A percentile compares a stretch with the other conserved stretches of the same genome.
Evolutionary conservation across 108 stramenopile species (phyloP).

Genomic region (Mayamaea pseudoterrestris): DNA sequence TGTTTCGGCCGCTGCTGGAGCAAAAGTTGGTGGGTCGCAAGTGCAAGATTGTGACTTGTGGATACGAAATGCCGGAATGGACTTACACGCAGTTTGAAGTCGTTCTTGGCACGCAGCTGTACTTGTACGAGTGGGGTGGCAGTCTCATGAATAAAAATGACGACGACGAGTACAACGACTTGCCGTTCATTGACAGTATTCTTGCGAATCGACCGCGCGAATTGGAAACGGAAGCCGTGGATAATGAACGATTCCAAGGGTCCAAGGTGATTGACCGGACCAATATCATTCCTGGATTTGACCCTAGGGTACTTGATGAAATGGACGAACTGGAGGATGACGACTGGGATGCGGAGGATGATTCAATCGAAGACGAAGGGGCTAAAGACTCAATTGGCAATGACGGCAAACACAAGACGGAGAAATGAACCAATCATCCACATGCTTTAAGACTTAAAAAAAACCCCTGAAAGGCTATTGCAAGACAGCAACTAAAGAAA

Average conservation of each 20-base stretch:
- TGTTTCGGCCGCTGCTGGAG: conserved; percentile 53
- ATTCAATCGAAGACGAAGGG: not conserved
- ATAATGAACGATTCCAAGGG: conserved; percentile 6
- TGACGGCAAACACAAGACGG: not conserved
- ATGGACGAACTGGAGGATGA: conserved; percentile 14
- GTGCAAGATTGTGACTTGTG: conserved; percentile 51
- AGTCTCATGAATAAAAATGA: conserved; percentile 5
- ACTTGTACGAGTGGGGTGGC: conserved; percentile 59
- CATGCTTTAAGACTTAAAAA: too few relatives aligned
- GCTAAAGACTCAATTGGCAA: not conserved
- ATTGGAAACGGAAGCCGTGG: conserved; percentile 9
- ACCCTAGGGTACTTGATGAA: conserved; percentile 5
- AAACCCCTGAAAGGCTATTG: too few relatives aligned
- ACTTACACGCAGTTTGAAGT: conserved; percentile 47
- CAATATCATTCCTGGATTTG: not conserved
- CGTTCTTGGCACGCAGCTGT: conserved; percentile 58
- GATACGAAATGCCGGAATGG: conserved; percentile 78
- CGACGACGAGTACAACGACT: conserved; percentile 18
- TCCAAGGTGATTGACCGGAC: not conserved
- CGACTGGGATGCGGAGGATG: conserved; percentile 8
- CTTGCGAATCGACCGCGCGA: conserved; percentile 8
- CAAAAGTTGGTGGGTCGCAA: conserved; percentile 25
- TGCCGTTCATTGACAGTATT: conserved; percentile 7
- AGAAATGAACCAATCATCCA: too few relatives aligned
- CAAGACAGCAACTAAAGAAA: too few relatives aligned